Conservation (phyloP, 345 rosid species). For the Heritiera fomes region DNA sequence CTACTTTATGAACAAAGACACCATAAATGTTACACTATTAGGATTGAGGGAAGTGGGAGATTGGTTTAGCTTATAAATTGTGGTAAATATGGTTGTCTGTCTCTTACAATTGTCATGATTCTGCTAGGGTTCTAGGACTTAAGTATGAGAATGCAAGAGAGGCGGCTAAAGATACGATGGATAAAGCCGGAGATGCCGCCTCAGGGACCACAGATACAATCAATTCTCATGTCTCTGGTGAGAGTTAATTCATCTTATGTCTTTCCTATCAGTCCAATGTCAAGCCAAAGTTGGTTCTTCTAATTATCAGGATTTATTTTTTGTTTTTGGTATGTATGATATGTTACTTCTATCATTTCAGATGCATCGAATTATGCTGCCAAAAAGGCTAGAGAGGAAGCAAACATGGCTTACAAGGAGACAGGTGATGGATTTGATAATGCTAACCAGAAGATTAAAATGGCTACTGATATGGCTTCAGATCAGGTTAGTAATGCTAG, state of each 20-base stretch:
- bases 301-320: not conserved
- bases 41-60: not conserved
- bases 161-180: slow-evolving; percentile 22
- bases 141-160: slow-evolving; percentile 21
- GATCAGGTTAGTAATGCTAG: slow-evolving; percentile 24
- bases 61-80: not conserved
- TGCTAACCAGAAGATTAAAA: not conserved
- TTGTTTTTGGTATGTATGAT: not conserved
- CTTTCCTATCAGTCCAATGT: not conserved
- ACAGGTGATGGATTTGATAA: slow-evolving; percentile 10
- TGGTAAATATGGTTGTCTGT: not conserved
- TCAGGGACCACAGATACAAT: slow-evolving; percentile 32
- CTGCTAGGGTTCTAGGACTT: slow-evolving; percentile 25
- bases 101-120: not conserved
- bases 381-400: slow-evolving; percentile 32
- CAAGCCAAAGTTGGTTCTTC: not conserved
- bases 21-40: not conserved
- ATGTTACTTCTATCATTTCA: slow-evolving; percentile 16
- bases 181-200: slow-evolving; percentile 37
- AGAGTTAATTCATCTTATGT: not conserved
- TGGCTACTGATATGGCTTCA: slow-evolving; percentile 17
- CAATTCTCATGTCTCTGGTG: slow-evolving; percentile 34
- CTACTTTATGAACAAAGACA: not conserved
- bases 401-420: slow-evolving; percentile 27
- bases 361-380: slow-evolving; percentile 33